Base-by-base conservation (phyloP, 805 yeast genomes). In the Kockiozyma suomiensis region DNA sequence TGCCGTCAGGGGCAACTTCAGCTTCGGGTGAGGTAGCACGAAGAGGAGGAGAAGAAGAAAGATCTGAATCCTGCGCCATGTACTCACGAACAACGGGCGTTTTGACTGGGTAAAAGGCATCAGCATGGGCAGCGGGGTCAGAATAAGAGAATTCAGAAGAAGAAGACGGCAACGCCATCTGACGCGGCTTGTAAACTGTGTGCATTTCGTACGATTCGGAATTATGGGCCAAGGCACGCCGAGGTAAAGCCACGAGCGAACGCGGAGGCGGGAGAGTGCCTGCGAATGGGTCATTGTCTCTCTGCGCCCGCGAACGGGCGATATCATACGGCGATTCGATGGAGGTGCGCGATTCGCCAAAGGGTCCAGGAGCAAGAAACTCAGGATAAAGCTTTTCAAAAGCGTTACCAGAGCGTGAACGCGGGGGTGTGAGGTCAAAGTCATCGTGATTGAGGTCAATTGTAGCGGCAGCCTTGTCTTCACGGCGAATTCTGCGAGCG, bases 401-500 rank as follows among this genome's bases (percentile, higher is more conserved):
- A 10, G 42, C 45, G 25, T 23, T 40, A 13, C 54, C 42, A 7
- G 38, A 17, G n/a, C 38, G 51, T 30, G 37, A n/a, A 10, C 54
- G 47, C 12, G 54, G 53, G 1, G 60, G 65, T 6, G 65, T 23
- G 32, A 61, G 13, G 30, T 70, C 73, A 51, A 59, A 64, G 50
- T 70, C 72, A 35, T 66, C 73, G 56, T 70, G 65, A 50, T 71
- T 75, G 47, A 70, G 67, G 65, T 77, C 79, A 56, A 76, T 68
- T 35, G 69, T 70, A 35, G 69, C 63, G 68, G 71, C 68, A 4
- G 57, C 65, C 49, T 68, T 71, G 60, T 76, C 79, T 60, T 77
- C 80, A 49, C 68, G 68, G 19, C 68, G 68, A 26, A 72, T 64
- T 30, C 69, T 67, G 10, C 70, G 66, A 30, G 68, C 62, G 64